Conservation (phyloP, 2,329 filamentous ascomycete genomes). For the Colletotrichum tropicicola region DNA sequence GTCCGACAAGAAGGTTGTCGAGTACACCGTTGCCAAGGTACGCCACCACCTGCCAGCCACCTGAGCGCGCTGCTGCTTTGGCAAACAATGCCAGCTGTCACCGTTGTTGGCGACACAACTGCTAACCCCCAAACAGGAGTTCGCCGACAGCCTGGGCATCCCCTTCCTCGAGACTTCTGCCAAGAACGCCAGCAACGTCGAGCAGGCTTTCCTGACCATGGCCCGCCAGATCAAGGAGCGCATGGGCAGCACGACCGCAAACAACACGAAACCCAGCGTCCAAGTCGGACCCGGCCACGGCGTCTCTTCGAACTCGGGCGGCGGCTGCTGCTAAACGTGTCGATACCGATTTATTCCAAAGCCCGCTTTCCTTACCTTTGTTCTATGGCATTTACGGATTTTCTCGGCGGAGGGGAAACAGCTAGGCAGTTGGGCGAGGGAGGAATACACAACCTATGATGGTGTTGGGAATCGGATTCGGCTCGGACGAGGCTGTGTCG, state of each 20-base stretch:
- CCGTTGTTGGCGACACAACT: background rate
- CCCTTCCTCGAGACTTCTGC: constrained; percentile 99
- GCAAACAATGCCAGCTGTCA: background rate
- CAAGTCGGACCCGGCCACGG: constrained; percentile 95
- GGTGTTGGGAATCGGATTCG: constrained; percentile 27
- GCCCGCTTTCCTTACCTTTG: constrained; percentile 28
- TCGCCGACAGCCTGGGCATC: constrained; percentile 97
- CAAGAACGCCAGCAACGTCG: constrained; percentile 99
- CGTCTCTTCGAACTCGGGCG: constrained; percentile 85
- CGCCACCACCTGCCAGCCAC: constrained; percentile 35
- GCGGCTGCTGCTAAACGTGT: constrained; percentile 84
- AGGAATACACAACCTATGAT: constrained; percentile 16
- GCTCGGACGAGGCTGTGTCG: constrained; percentile 27
- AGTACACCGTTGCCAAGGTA: constrained; percentile 99
- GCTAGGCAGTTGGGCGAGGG: constrained; percentile 22
- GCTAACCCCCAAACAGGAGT: constrained; percentile 72
- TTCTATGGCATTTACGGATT: constrained; percentile 31
- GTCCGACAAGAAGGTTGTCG: constrained; percentile 99
- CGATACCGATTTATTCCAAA: constrained; percentile 6
- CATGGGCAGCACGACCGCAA: constrained; percentile 94
- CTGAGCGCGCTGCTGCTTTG: background rate
- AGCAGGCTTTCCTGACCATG: constrained; percentile 99
- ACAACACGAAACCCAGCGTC: constrained; percentile 98
- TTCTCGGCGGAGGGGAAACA: constrained; percentile 27
- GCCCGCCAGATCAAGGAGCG: constrained; percentile 99